phyloP scores from a whole-genome alignment of 78 protist species.

The Chrysochromulina parva region DNA sequence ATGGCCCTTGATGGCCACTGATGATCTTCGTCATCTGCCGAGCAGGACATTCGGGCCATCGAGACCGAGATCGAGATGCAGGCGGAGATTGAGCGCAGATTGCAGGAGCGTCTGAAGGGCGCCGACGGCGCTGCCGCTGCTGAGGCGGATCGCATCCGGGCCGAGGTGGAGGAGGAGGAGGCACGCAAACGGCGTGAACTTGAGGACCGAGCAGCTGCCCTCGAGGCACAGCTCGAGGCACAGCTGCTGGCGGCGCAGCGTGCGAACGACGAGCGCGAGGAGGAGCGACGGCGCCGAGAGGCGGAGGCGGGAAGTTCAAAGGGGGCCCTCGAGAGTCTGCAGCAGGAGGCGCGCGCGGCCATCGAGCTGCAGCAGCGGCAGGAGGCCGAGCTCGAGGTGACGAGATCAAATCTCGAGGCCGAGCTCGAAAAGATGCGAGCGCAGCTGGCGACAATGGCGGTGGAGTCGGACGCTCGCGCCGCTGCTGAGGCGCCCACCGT shows the following conservation, averaged over 20 bases:
- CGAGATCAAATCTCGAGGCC: no score
- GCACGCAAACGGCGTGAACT: not conserved
- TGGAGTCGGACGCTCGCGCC: no score
- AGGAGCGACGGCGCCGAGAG: not conserved
- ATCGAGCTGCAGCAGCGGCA: not conserved
- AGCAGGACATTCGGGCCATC: not conserved
- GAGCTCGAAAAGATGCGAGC: no score
- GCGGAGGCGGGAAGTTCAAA: not conserved
- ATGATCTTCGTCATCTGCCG: not conserved
- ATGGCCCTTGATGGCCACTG: no score
- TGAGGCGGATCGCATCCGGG: not conserved
- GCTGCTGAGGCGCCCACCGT: no score
- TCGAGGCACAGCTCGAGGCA: not conserved
- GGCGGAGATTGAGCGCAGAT: not conserved
- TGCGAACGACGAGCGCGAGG: not conserved
- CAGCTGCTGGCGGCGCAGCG: not conserved
- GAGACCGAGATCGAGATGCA: not conserved
- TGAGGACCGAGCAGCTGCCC: no score
- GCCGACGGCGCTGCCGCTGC: not conserved
- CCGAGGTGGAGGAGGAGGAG: not conserved
- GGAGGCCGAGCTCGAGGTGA: no score
- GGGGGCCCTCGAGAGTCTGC: not conserved
- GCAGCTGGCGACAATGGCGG: no score
- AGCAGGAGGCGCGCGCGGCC: not conserved
- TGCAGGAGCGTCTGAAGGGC: not conserved